phyloP scores from a whole-genome alignment of 352 stramenopile species.

The Phytopythium boreale region DNA sequence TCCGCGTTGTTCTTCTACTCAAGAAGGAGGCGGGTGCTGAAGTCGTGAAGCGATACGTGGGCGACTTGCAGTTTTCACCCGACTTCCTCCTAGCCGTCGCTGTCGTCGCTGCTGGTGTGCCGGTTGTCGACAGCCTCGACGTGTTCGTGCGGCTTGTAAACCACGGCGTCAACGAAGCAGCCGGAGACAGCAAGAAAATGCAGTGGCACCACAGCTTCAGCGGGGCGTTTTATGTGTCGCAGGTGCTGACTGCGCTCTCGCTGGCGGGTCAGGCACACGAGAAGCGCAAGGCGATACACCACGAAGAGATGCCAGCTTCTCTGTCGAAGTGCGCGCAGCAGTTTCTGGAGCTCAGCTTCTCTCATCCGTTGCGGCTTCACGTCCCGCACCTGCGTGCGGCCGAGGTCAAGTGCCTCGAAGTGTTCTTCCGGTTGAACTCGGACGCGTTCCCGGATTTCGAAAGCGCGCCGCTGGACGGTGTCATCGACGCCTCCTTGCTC shows the following conservation, averaged over 20 bases:
- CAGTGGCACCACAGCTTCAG: constrained; percentile 24
- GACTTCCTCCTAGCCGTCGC: constrained; percentile 68
- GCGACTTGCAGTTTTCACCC: constrained; percentile 45
- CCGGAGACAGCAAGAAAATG: constrained; percentile 17
- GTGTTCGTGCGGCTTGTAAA: constrained; percentile 54
- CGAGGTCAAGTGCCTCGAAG: constrained; percentile 53
- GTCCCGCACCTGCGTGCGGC: constrained; percentile 28
- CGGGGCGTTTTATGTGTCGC: constrained; percentile 43
- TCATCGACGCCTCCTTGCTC: constrained; percentile 50
- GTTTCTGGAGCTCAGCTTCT: constrained; percentile 24
- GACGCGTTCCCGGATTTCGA: constrained; percentile 55
- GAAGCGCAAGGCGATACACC: constrained; percentile 40
- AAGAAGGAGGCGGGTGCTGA: constrained; percentile 77
- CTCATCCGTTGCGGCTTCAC: constrained; percentile 13
- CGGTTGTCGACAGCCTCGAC: constrained; percentile 54
- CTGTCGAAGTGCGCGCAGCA: constrained; percentile 41
- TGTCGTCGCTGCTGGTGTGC: constrained; percentile 56
- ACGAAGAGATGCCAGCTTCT: constrained; percentile 45
- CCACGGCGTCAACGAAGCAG: constrained; percentile 40
- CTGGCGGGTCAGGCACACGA: constrained; percentile 55
- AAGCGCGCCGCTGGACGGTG: constrained; percentile 33
- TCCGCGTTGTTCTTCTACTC: constrained; percentile 67
- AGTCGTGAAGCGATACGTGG: constrained; percentile 40
- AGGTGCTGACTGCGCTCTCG: constrained; percentile 42
- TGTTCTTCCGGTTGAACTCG: constrained; percentile 62